Evolutionary conservation across 1,284 basidiomycete species (phyloP).

Genomic region (Puccinia triticina): DNA sequence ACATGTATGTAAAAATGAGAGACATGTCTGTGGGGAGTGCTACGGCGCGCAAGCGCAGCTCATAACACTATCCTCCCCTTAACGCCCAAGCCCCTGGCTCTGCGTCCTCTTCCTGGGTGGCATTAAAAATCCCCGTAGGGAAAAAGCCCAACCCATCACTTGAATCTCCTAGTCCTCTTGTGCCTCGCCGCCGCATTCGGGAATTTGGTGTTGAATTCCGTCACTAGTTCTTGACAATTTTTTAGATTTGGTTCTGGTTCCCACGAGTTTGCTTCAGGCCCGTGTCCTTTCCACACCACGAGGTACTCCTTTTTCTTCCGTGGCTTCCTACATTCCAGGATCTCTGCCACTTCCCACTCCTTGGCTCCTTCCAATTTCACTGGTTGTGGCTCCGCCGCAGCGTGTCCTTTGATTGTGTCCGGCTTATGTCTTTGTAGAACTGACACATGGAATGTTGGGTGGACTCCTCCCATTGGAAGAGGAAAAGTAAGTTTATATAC

Average conservation of each 20-base stretch:
- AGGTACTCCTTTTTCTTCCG: background rate
- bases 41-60: no score
- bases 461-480: background rate
- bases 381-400: no score
- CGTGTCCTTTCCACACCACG: background rate
- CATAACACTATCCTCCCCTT: no score
- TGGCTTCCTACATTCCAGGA: no score
- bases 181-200: background rate
- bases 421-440: background rate
- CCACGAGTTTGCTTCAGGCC: background rate
- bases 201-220: background rate
- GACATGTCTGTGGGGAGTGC: no score
- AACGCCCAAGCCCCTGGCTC: no score
- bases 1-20: no score
- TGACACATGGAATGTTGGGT: slow-evolving; percentile 10
- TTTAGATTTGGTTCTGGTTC: background rate
- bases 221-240: background rate
- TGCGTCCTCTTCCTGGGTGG: no score
- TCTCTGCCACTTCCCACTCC: no score
- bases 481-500: slow-evolving; percentile 7
- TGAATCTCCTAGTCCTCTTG: background rate
- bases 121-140: no score
- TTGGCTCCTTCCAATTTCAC: no score
- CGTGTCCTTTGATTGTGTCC: background rate
- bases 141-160: no score